These are phyloP conservation scores for Drechslerella stenobrocha DNA, from an alignment of 2,329 filamentous ascomycete species.

Conservation along the genomic window DNA sequence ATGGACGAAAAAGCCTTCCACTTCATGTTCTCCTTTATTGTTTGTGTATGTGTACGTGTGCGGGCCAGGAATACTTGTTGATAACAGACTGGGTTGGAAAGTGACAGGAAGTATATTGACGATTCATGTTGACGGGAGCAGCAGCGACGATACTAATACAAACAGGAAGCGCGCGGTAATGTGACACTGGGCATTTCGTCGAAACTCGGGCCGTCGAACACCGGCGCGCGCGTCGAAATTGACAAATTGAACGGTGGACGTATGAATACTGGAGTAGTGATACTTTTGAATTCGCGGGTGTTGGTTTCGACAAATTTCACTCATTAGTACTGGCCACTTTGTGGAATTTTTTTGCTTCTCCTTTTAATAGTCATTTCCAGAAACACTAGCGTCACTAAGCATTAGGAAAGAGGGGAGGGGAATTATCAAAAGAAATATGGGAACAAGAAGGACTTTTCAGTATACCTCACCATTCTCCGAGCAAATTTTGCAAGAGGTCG, in stretches of 20 bases:
- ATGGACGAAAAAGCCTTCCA: constrained; percentile 14
- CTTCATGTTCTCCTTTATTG: constrained; percentile 8
- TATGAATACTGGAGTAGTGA: constrained; percentile 42
- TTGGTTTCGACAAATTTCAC: constrained; percentile 40
- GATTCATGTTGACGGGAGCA: constrained; percentile 26
- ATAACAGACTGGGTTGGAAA: constrained; percentile 10
- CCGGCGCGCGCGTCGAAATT: constrained; percentile 39
- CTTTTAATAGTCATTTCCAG: constrained; percentile 32
- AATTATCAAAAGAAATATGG: constrained; percentile 11
- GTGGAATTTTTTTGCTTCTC: constrained; percentile 26
- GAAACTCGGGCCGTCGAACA: constrained; percentile 42
- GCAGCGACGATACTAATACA: constrained; percentile 47
- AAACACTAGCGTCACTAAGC: constrained; percentile 44
- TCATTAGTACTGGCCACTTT: constrained; percentile 44
- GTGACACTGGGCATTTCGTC: constrained; percentile 44
- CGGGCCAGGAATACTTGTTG: constrained; percentile 27
- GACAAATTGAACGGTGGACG: constrained; percentile 34
- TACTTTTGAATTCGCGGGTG: constrained; percentile 23
- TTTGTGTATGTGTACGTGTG: constrained; percentile 9
- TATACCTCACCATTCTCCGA: constrained; percentile 49
- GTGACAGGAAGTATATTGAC: constrained; percentile 1
- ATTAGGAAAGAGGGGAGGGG: constrained; percentile 14
- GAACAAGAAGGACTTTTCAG: constrained; percentile 25
- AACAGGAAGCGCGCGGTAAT: constrained; percentile 46
- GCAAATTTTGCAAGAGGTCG: constrained; percentile 30